Base-by-base conservation (phyloP, 2,329 filamentous ascomycete species). In the Graphilbum fragrans region DNA sequence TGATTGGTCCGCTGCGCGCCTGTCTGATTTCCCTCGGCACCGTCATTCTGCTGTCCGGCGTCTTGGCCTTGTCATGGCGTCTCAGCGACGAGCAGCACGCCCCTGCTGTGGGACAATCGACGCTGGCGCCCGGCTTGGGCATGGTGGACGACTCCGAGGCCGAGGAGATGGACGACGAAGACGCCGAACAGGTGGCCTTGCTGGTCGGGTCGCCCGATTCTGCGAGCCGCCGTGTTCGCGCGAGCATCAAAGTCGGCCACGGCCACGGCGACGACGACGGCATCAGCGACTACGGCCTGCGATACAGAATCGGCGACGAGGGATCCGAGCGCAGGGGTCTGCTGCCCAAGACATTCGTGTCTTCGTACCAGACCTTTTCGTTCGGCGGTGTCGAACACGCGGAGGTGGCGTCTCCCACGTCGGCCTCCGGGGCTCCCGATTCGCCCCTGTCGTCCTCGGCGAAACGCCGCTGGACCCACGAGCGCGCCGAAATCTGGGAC, bases 61-160 rank as follows among this genome's bases (percentile, higher is more conserved):
- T 98, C 2, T 69, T 96, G 16, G 87, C 87, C 33, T 69, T 98
- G 4, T 95, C 88, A 27, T 96, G 92, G 90, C 80, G 92, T 45
- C 72, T 98, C 42, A 86, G 84, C 56, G 84, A 90, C 53, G 81
- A 82, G 50, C 79, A 80, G 52, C 74, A 70, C 49, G 70, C 67
- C 33, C 77, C 72, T 3, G 70, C 63, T 25, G 71, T 73, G 37
- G 68, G 73, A 2, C 73, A 79, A 56, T 86, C 82, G 1, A 77
- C 79, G 1, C 70, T 95, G 18, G 77, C 86, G 1, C 87, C 88
- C 2, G 87, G 87, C 5, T 72, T 95, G 44, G 87, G 86, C 23
- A 72, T 93, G 19, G 71, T 93, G 32, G 82, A 87, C 44, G 77
- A 82, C 40, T 75, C 74, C 2, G 66, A 76, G 40, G 70, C 66